These are phyloP conservation scores for Aspergillus egyptiacus DNA, from an alignment of 495 filamentous ascomycete species.

Conservation along the genomic window DNA sequence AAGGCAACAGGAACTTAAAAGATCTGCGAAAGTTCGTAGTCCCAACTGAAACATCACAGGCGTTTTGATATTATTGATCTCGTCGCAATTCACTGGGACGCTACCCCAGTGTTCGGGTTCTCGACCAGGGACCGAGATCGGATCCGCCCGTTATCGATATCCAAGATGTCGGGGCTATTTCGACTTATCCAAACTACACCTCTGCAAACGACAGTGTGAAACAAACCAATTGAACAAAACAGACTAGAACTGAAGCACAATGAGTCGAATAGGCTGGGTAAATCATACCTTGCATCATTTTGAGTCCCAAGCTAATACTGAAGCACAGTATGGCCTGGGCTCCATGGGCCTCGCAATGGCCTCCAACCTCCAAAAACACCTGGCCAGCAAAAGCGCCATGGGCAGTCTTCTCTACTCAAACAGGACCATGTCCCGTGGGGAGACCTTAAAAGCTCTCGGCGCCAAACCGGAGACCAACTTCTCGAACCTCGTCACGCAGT, in stretches of 20 bases:
- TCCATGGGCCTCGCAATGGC: constrained; percentile 49
- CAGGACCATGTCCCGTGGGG: constrained; percentile 40
- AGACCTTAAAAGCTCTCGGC: constrained; percentile 30
- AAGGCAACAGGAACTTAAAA: no score
- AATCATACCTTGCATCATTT: neutral
- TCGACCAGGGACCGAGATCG: constrained; percentile 3
- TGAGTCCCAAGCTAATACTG: neutral
- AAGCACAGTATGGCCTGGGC: constrained; percentile 39
- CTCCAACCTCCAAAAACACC: constrained; percentile 41
- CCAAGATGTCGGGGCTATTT: neutral
- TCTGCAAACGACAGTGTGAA: neutral
- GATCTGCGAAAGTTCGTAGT: no score
- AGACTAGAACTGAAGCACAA: constrained; percentile 9
- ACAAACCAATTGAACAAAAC: neutral
- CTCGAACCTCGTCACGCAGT: constrained; percentile 30
- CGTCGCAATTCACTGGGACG: no score
- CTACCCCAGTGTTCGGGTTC: no score
- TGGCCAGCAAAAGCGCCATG: constrained; percentile 31
- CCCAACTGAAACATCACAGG: no score
- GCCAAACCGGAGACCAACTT: constrained; percentile 32
- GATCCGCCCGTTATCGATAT: constrained; percentile 13
- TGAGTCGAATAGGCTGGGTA: constrained; percentile 42
- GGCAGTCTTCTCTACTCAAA: constrained; percentile 37
- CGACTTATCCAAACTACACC: neutral
- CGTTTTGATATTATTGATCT: no score